phyloP scores from a whole-genome alignment of 1,139 yeast species.

The Yamadazyma dendronema region DNA sequence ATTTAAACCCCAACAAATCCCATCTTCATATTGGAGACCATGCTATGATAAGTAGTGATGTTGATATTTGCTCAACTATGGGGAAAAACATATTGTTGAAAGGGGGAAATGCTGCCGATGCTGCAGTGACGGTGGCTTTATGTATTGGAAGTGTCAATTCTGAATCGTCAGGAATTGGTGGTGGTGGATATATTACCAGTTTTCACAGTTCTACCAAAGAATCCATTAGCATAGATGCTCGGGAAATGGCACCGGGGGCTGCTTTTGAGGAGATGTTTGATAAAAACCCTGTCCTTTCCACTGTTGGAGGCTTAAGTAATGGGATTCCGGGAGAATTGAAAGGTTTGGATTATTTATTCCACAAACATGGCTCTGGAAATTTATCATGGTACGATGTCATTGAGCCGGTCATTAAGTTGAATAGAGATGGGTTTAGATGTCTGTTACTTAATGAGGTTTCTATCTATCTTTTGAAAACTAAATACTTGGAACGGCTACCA shows the following conservation, averaged over 20 bases:
- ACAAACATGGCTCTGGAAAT: slow-evolving; percentile 65
- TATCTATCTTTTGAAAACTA: slow-evolving; percentile 20
- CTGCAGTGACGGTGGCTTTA: slow-evolving; percentile 83
- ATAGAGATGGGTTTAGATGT: slow-evolving; percentile 66
- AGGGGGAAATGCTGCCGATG: slow-evolving; percentile 87
- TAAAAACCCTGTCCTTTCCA: slow-evolving; percentile 42
- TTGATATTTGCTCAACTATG: slow-evolving; percentile 66
- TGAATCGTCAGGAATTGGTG: slow-evolving; percentile 90
- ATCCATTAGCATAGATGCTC: slow-evolving; percentile 71
- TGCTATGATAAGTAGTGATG: slow-evolving; percentile 79
- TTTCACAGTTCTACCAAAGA: slow-evolving; percentile 38
- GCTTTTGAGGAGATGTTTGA: slow-evolving; percentile 69
- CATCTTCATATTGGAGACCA: slow-evolving; percentile 31
- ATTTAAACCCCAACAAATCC: slow-evolving; percentile 26
- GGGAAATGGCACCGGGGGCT: slow-evolving; percentile 78
- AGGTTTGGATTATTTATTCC: slow-evolving; percentile 66
- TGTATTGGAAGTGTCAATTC: slow-evolving; percentile 85
- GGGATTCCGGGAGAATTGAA: slow-evolving; percentile 89
- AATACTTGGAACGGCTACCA: slow-evolving; percentile 31
- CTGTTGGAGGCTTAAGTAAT: slow-evolving; percentile 79
- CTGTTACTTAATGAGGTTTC: slow-evolving; percentile 44
- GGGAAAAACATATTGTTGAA: slow-evolving; percentile 60
- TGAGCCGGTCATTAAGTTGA: slow-evolving; percentile 70
- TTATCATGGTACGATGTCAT: slow-evolving; percentile 72
- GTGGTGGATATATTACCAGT: slow-evolving; percentile 78